Evolutionary conservation across 2,329 filamentous ascomycete genomes (phyloP), one percentile per base, ranked within the genome.

Genomic region (Alternaria infectoria): DNA sequence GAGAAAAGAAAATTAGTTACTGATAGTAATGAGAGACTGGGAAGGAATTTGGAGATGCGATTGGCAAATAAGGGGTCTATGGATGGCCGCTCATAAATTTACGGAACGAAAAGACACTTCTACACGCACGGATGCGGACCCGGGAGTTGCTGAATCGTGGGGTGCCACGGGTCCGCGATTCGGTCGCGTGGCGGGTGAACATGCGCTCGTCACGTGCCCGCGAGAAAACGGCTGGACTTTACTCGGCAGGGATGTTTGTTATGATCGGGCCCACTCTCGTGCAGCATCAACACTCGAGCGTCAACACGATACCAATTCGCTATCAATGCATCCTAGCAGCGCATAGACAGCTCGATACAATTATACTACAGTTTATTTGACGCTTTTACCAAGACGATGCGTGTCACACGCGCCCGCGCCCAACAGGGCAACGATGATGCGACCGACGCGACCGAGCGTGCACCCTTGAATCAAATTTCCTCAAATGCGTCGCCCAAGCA

Each of bases 391-490:
- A 65, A 51, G 47, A 72, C 63, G 40, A 80, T 80, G 78, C 82
- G 82, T 75, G 74, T 83, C 64, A 84, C 82, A 58, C 80, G 82
- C 62, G 80, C 82, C 36, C 76, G 81, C 72, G 79, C 81, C 61
- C 79, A 81, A 54, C 70, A 81, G 57, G 72, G 78, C 71, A 72
- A 75, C 43, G 76, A 79, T 62, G 78, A 81, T 58, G 74, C 77
- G 9, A 63, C 73, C 56, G 79, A 79, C 54, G 68, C 77, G 62
- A 69, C 73, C 32, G 69, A 79, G 52, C 80, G 81, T 69, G 69
- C 72, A 54, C 76, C 79, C 23, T 70, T 83, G 50, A 76, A 77
- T 57, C 80, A 83, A 45, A 77, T 84, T n/a, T 77, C 79, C 21
- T 71, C 75, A 15, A 83, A 78, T 61, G 57, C 68, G 32, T 60